Percentiles rank a stretch among this genome's conserved stretches.
phyloP scores from a whole-genome alignment of 2,329 filamentous ascomycete species.

The Pseudogymnoascus sp. region DNA sequence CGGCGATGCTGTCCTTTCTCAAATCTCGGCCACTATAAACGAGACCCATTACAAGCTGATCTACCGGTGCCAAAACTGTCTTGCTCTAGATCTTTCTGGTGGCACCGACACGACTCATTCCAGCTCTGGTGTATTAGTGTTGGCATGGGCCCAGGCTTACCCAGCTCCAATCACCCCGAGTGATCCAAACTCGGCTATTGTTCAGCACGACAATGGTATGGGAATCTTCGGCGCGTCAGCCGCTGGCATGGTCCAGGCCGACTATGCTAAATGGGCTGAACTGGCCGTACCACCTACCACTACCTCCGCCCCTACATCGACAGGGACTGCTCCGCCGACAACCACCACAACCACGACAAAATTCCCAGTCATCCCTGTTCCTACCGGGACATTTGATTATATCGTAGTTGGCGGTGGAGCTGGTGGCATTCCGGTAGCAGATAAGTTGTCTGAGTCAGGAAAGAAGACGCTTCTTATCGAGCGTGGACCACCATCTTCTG shows the following conservation, averaged over 20 bases:
- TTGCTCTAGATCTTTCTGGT: conserved; percentile 47
- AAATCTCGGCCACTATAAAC: background rate
- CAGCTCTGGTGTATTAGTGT: conserved; percentile 32
- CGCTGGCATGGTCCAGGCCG: conserved; percentile 34
- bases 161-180: conserved; percentile 31
- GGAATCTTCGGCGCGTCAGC: conserved; percentile 43
- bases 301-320: conserved; percentile 13
- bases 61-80: conserved; percentile 11
- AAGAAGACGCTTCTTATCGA: conserved; percentile 9
- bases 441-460: conserved; percentile 8
- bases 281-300: conserved; percentile 18
- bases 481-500: conserved; percentile 6
- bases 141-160: conserved; percentile 48
- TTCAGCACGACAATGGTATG: conserved; percentile 48
- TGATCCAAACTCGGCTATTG: conserved; percentile 37
- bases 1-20: conserved; percentile 30
- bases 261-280: conserved; percentile 28
- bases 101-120: conserved; percentile 34
- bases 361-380: background rate
- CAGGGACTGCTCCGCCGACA: background rate
- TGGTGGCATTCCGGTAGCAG: conserved; percentile 8
- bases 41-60: background rate
- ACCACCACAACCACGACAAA: conserved; percentile 17
- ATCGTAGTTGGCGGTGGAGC: conserved; percentile 10
- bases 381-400: background rate